phyloP scores from a whole-genome alignment of 306 rosid genomes.

The Trifolium dubium region DNA sequence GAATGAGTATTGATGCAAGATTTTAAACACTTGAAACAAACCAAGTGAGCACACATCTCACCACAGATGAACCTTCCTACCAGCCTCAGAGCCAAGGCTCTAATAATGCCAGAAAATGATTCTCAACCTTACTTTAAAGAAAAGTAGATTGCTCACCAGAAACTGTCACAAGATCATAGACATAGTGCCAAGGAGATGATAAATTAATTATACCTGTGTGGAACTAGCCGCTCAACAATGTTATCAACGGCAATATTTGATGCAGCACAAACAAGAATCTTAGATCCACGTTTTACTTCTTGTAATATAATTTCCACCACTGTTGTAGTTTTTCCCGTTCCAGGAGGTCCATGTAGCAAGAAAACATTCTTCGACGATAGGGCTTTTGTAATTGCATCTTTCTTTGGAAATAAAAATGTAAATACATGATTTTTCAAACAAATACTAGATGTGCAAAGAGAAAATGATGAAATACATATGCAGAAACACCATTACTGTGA shows the following conservation, averaged over 20 bases:
- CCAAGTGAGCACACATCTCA: conserved; percentile 20
- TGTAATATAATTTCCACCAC: conserved; percentile 96
- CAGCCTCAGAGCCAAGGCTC: conserved; percentile 19
- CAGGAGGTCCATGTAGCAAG: conserved; percentile 98
- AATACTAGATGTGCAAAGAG: conserved; percentile 32
- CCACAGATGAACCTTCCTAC: conserved; percentile 3
- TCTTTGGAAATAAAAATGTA: conserved; percentile 55
- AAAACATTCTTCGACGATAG: conserved; percentile 81
- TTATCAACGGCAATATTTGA: conserved; percentile 99
- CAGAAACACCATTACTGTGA: conserved; percentile 22
- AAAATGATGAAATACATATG: conserved; percentile 30
- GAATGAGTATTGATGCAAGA: conserved; percentile 23
- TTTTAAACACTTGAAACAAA: conserved; percentile 38
- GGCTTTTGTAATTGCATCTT: conserved; percentile 89
- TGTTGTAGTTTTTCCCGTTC: conserved; percentile 97
- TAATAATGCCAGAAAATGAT: not conserved
- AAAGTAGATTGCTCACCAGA: not conserved
- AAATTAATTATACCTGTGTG: conserved; percentile 65
- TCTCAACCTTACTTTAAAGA: not conserved
- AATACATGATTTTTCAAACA: conserved; percentile 38
- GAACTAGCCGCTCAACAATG: conserved; percentile 93
- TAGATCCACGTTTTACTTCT: conserved; percentile 96
- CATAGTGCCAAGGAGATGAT: conserved; percentile 25
- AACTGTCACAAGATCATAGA: not conserved
- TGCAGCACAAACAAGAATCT: conserved; percentile 97